Base-by-base conservation (phyloP, 1,284 basidiomycete species). In the Fomitopsis betulina region DNA sequence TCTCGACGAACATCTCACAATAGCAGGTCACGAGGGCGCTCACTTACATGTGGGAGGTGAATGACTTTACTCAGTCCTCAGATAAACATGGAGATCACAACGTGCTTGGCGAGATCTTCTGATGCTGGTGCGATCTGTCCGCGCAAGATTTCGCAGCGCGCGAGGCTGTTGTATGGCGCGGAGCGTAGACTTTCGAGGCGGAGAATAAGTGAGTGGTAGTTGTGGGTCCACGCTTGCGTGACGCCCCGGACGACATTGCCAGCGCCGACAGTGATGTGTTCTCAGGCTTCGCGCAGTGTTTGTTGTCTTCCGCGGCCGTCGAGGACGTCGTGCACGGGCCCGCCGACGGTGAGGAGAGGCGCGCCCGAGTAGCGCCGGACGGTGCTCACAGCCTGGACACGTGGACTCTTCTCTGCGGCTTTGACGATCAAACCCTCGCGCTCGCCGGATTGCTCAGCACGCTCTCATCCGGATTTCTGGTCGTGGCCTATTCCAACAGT, bases 391-490 rank as follows among this genome's bases (percentile, higher is more conserved):
- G 56, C 51, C 56, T 56, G 50, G 63, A 62, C 66, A 67, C 66
- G 66, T 67, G 66, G 45, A 49, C 61, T 54, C 59, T 61, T 62
- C 63, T 55, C 62, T 59, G 59, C 58, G 61, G 59, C 66, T 62
- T 64, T 59, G 60, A 64, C 63, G 63, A 68, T 68, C 66, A 66
- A 60, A 62, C 61, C 65, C 58, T 59, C 61, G 56, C 63, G 57
- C 62, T 58, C 58, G 51, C 45, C 55, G 53, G 51, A 45, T 49
- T 53, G 57, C 33, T 58, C 56, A 54, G 55, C 58, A 42, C 60
- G 51, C 54, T 49, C 56, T 60, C 53, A 43, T 57, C 54, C 56
- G 51, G 59, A 55, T 59, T 59, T 27, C 54, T 35, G 50, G 57
- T 50, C 37, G 53, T n/a, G 35, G 59, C 30, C 50, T 32, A 19